Conservation (phyloP, 257 asterid genomes). For the Lycium barbarum region DNA sequence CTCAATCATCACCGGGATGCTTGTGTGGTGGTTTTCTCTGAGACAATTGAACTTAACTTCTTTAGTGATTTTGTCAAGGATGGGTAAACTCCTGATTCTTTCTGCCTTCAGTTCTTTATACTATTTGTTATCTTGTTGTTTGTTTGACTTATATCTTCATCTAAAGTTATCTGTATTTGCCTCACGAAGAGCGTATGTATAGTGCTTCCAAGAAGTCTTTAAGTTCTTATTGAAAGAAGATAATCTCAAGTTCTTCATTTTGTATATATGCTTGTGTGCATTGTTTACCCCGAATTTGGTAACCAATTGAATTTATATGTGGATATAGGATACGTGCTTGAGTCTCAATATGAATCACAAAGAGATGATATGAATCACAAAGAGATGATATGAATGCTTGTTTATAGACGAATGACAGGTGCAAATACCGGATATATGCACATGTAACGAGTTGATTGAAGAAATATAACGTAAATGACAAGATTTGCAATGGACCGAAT, state of each 20-base stretch:
- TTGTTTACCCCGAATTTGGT: too few species aligned
- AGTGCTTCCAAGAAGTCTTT: conserved; percentile 22
- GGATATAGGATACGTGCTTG: too few species aligned
- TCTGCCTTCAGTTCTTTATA: conserved; percentile 18
- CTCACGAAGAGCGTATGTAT: background rate
- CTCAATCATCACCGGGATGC: conserved; percentile 75
- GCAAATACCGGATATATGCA: too few species aligned
- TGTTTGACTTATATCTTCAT: background rate
- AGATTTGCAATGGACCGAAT: too few species aligned
- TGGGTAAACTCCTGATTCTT: conserved; percentile 58
- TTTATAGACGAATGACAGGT: too few species aligned
- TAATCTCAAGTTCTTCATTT: background rate
- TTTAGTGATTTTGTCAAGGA: conserved; percentile 74
- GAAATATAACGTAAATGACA: too few species aligned
- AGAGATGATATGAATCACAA: too few species aligned
- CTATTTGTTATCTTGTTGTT: background rate
- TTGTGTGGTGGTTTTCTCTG: conserved; percentile 92
- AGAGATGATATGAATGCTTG: too few species aligned
- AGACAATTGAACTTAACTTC: conserved; percentile 91
- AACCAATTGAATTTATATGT: too few species aligned
- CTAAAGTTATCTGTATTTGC: background rate
- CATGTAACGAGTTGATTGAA: too few species aligned
- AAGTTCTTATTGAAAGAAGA: background rate
- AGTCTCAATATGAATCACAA: too few species aligned
- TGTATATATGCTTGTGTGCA: background rate